Evolutionary conservation across 257 asterid genomes (phyloP), one percentile per base, ranked within the genome.

Genomic region (Galeopsis tetrahit): DNA sequence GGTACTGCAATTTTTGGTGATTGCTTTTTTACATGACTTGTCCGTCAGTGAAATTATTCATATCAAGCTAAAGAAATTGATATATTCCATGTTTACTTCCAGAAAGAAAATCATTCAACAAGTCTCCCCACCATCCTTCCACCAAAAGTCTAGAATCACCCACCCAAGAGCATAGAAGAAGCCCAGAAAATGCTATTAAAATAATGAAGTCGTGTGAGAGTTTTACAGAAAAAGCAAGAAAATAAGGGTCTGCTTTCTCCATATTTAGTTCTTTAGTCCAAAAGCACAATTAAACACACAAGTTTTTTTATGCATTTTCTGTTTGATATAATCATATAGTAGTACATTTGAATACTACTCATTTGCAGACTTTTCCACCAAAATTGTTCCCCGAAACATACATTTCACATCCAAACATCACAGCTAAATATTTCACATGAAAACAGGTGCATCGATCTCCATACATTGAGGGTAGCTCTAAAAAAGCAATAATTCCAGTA

Each of bases 91-190:
- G 61, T 34, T 59, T 31, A 61, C 53, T 43, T 52, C 66, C 63
- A 57, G 52, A 46, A 62, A 73, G 53, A 61, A 62, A 66, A 78
- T 15, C 63, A 61, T 59, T 61, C 53, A 53, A 73, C n/a, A 72
- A 32, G 11, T 52, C 43, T 60, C 66, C 58, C 63, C 34, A 31
- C 51, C 31, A 67, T 61, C 71, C 43, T 62, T 68, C 63, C 68
- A 39, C 56, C 56, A n/a, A 49, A 13, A 49, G 28, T 49, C 61
- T 38, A 42, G 43, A 28, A 53, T 46, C 64, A 56, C 48, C 56
- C 28, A 67, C 36, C 21, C 61, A 52, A 57, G 66, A n/a, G 6
- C 39, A 72, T 51, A 42, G 6, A 60, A 35, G 40, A 56, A 14
- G n/a, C 56, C 15, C 21, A 51, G 11, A 7, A 77, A 63, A 52